A percentile compares a stretch with the other conserved stretches of the same genome.
Evolutionary conservation across 768 basidiomycete genomes (phyloP).

Genomic region (Rubroboletus satanas): DNA sequence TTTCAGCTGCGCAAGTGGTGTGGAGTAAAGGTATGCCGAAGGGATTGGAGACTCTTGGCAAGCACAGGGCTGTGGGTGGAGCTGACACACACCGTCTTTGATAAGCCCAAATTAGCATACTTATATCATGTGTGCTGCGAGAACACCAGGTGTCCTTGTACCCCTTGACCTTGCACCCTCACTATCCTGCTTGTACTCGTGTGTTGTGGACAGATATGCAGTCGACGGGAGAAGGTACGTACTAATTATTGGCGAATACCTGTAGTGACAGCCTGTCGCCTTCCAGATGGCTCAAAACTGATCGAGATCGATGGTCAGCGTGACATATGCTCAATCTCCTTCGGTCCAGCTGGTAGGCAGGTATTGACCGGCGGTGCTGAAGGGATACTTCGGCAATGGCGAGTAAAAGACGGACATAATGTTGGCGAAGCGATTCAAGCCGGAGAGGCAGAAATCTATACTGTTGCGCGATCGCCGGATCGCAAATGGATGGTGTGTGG

Average conservation of each 20-base stretch:
- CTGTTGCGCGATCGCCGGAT: neutral
- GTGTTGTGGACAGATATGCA: neutral
- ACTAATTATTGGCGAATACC: too few relatives aligned
- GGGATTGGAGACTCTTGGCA: too few relatives aligned
- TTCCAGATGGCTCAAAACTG: neutral
- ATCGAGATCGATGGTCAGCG: neutral
- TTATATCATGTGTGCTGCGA: too few relatives aligned
- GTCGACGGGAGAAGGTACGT: neutral
- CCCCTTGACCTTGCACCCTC: too few relatives aligned
- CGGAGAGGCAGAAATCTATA: neutral
- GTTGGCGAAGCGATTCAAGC: neutral
- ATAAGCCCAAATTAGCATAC: too few relatives aligned
- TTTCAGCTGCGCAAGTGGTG: too few relatives aligned
- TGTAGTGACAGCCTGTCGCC: neutral
- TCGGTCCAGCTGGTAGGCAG: neutral
- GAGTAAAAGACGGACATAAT: neutral
- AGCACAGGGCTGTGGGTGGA: too few relatives aligned
- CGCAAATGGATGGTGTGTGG: conserved; percentile 2
- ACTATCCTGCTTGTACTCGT: too few relatives aligned
- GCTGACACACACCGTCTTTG: too few relatives aligned
- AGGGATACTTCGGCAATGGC: neutral
- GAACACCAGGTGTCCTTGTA: too few relatives aligned
- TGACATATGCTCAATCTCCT: neutral
- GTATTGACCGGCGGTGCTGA: neutral
- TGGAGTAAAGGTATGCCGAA: too few relatives aligned